Evolutionary conservation across 108 stramenopile species (phyloP).

Genomic region (Skeletonema tropicum): DNA sequence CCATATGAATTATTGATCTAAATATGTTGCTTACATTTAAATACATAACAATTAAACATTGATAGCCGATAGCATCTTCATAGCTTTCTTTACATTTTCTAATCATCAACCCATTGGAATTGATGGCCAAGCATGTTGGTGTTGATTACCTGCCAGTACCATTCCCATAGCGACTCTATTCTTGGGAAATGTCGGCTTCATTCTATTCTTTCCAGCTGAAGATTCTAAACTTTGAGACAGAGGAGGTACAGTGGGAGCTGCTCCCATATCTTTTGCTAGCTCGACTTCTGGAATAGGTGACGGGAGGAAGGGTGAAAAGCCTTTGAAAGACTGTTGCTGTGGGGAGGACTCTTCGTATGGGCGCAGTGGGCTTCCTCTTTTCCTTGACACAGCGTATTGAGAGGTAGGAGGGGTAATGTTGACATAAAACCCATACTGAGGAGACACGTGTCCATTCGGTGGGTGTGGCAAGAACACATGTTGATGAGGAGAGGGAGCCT

Average conservation of each 20-base stretch:
- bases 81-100: neutral
- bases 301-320: constrained; percentile 26
- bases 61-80: neutral
- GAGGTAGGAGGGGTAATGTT: constrained; percentile 82
- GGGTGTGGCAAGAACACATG: constrained; percentile 44
- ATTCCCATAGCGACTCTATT: constrained; percentile 48
- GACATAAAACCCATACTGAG: constrained; percentile 83
- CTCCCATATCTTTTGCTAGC: neutral
- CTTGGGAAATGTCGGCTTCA: constrained; percentile 52
- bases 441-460: constrained; percentile 63
- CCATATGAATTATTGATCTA: no score
- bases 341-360: constrained; percentile 16
- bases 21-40: neutral
- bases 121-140: constrained; percentile 52
- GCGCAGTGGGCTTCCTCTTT: constrained; percentile 15
- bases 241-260: constrained; percentile 20
- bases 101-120: constrained; percentile 44
- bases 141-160: constrained; percentile 36
- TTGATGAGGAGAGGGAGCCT: constrained; percentile 55
- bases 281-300: constrained; percentile 39
- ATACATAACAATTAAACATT: neutral
- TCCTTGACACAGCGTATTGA: constrained; percentile 40
- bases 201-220: constrained; percentile 4
- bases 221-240: constrained; percentile 2
- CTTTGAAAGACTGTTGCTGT: constrained; percentile 37